Conservation (phyloP, 2,329 filamentous ascomycete species). For the Fusarium albidum region DNA sequence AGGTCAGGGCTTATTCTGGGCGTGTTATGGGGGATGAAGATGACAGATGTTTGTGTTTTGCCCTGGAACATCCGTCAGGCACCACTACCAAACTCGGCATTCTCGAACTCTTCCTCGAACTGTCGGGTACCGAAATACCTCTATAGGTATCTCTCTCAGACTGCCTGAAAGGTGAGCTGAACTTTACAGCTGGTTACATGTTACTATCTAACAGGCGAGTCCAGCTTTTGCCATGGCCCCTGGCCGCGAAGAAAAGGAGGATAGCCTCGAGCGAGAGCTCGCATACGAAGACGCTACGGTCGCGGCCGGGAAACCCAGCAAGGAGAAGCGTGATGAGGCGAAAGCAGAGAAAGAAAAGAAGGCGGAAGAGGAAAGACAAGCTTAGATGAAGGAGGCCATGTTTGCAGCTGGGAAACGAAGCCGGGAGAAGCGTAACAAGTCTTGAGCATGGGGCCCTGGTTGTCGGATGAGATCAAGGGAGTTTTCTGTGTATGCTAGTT, state of each 20-base stretch:
- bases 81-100: not conserved
- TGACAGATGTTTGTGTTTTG: not conserved
- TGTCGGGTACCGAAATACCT: not conserved
- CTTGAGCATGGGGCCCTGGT: no score
- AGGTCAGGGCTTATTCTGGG: conserved; percentile 14
- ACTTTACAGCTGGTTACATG: not conserved
- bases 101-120: not conserved
- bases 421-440: not conserved
- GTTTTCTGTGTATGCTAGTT: no score
- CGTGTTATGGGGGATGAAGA: conserved; percentile 1
- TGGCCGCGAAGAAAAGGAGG: not conserved
- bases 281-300: not conserved
- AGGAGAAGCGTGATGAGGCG: not conserved
- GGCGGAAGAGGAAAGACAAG: not conserved
- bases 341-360: not conserved
- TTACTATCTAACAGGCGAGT: not conserved
- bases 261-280: not conserved
- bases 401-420: not conserved
- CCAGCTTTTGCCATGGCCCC: not conserved
- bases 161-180: not conserved
- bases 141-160: not conserved
- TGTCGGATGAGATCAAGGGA: no score
- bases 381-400: conserved; percentile 1
- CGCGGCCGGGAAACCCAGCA: not conserved
- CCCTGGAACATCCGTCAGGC: not conserved